A percentile compares a stretch with the other conserved stretches of the same genome.
phyloP scores from a whole-genome alignment of 176 grass and related monocot genomes.

The Triticum urartu region DNA sequence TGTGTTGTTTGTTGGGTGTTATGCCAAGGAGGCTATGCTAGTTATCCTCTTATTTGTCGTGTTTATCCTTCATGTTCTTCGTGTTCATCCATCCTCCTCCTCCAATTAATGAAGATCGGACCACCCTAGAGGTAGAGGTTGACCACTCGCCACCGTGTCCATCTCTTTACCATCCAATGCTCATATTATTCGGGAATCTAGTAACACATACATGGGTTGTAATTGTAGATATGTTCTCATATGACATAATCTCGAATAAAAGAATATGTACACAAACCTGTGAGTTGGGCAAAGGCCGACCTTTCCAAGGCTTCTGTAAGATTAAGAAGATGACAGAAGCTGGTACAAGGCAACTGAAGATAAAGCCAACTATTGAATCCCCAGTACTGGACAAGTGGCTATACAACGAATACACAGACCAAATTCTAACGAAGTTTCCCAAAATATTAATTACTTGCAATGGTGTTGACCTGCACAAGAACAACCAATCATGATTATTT shows the following conservation, averaged over 20 bases:
- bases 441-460: slow-evolving; percentile 87
- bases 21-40: neutral
- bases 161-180: neutral
- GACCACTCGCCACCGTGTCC: neutral
- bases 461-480: slow-evolving; percentile 54
- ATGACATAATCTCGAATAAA: slow-evolving; percentile 25
- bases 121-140: neutral
- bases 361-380: slow-evolving; percentile 77
- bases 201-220: neutral
- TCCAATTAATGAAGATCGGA: neutral
- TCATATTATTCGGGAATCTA: neutral
- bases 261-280: slow-evolving; percentile 55
- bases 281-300: slow-evolving; percentile 80
- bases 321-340: slow-evolving; percentile 79
- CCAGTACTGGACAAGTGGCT: slow-evolving; percentile 38
- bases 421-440: slow-evolving; percentile 88
- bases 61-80: neutral
- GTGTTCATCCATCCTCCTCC: neutral
- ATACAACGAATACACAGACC: slow-evolving; percentile 70
- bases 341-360: slow-evolving; percentile 95
- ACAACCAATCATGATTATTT: neutral
- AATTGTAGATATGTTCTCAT: neutral
- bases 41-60: neutral
- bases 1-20: neutral
- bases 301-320: slow-evolving; percentile 94